Conservation (phyloP, 768 basidiomycete species). For the Myochromella boudieri region DNA sequence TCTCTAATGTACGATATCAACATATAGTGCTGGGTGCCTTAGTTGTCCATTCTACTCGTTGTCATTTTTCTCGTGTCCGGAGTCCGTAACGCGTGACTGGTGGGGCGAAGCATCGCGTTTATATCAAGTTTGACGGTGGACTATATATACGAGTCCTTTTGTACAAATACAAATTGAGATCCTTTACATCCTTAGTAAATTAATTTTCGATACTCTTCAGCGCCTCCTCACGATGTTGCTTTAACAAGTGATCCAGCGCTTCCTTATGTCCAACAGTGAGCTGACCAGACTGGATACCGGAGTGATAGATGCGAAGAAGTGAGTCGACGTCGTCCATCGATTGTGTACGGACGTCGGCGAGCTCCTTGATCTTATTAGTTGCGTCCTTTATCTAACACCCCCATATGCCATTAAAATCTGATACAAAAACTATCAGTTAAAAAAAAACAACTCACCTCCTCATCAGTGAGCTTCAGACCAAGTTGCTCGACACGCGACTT, state of each 20-base stretch:
- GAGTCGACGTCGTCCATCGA: conserved; percentile 99
- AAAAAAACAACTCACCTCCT: conserved; percentile 55
- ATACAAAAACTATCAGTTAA: conserved; percentile 2
- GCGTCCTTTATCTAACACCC: conserved; percentile 86
- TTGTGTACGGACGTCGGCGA: conserved; percentile 97
- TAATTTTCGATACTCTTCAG: too few relatives aligned
- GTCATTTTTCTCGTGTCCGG: too few relatives aligned
- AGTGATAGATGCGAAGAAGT: conserved; percentile 93
- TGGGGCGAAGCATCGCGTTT: not conserved
- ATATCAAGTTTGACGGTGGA: conserved; percentile 5
- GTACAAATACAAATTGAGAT: conserved; percentile 16
- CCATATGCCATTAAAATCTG: conserved; percentile 1
- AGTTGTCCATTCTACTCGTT: too few relatives aligned
- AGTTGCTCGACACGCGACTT: conserved; percentile 99
- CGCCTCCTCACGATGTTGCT: conserved; percentile 57
- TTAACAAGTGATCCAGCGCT: conserved; percentile 83
- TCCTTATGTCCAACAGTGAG: conserved; percentile 94
- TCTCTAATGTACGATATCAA: too few relatives aligned
- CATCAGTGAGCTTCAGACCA: conserved; percentile 85
- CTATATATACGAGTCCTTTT: conserved; percentile 12
- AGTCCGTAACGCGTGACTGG: not conserved
- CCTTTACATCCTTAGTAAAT: not conserved
- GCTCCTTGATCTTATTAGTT: conserved; percentile 98
- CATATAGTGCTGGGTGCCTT: too few relatives aligned
- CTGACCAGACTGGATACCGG: conserved; percentile 88